Conservation (phyloP, 2,329 filamentous ascomycete genomes). For the Cercospora sesami region DNA sequence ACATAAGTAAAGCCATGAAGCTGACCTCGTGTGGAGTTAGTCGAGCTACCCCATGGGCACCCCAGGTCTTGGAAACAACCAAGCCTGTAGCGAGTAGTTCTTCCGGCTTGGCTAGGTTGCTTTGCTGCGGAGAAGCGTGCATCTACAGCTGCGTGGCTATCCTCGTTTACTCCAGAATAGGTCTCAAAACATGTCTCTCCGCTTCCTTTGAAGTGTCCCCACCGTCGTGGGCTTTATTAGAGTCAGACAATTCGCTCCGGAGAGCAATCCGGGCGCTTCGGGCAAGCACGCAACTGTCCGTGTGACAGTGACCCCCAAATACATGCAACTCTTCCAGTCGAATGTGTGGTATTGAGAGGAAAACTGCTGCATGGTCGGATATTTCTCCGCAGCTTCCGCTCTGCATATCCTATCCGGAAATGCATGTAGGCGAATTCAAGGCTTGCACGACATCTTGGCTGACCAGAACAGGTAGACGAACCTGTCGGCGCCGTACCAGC, state of each 20-base stretch:
- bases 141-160: neutral
- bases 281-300: neutral
- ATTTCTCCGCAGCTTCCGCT: neutral
- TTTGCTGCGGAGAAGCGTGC: neutral
- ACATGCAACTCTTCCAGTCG: neutral
- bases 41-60: neutral
- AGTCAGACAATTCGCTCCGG: neutral
- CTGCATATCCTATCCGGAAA: neutral
- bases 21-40: neutral
- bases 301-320: neutral
- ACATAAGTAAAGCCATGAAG: neutral
- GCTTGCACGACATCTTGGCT: neutral
- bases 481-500: neutral
- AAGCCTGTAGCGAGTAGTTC: neutral
- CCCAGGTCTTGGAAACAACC: neutral
- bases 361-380: neutral
- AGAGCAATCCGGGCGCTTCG: neutral
- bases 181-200: neutral
- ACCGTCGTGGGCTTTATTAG: neutral
- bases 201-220: neutral
- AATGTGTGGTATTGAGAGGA: neutral
- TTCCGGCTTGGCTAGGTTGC: neutral
- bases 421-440: neutral
- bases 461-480: neutral
- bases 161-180: neutral